Evolutionary conservation across 1,139 yeast genomes (phyloP).

Genomic region (Spencermartinsiella ligniputridi): DNA sequence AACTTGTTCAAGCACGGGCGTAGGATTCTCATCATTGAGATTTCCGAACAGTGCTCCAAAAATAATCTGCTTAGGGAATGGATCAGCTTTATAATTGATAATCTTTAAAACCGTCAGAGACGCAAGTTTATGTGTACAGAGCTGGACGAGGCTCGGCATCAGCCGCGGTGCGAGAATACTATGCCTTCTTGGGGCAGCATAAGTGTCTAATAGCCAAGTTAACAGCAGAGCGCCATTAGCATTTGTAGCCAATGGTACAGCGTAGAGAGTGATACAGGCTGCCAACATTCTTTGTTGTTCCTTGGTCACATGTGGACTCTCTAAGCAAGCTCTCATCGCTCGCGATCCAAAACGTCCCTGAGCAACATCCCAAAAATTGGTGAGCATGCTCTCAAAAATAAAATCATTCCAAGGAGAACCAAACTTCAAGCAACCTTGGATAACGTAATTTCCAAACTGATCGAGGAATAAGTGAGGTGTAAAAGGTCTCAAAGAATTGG

Average conservation of each 20-base stretch:
- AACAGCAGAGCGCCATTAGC: constrained; percentile 84
- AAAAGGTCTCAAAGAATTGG: constrained; percentile 70
- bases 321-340: constrained; percentile 89
- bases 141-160: constrained; percentile 55
- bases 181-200: constrained; percentile 58
- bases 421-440: constrained; percentile 89
- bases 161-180: constrained; percentile 53
- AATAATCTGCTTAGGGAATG: constrained; percentile 55
- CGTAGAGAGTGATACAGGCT: constrained; percentile 70
- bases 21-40: constrained; percentile 28
- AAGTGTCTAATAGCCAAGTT: constrained; percentile 94
- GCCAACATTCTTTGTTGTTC: constrained; percentile 77
- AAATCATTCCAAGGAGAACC: constrained; percentile 87
- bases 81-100: constrained; percentile 60
- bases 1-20: constrained; percentile 45
- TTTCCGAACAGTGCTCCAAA: constrained; percentile 55
- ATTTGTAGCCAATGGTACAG: constrained; percentile 76
- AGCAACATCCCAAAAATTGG: constrained; percentile 76
- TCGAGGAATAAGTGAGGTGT: constrained; percentile 85
- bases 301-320: constrained; percentile 58
- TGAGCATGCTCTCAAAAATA: constrained; percentile 77
- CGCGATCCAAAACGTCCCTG: constrained; percentile 93
- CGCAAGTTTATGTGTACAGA: constrained; percentile 84
- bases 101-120: constrained; percentile 78
- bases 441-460: constrained; percentile 94